Percentiles rank a stretch among this genome's conserved stretches.
These are phyloP conservation scores for Tillandsia fasciculata DNA, from an alignment of 176 grass and related monocot species.

Conservation along the genomic window DNA sequence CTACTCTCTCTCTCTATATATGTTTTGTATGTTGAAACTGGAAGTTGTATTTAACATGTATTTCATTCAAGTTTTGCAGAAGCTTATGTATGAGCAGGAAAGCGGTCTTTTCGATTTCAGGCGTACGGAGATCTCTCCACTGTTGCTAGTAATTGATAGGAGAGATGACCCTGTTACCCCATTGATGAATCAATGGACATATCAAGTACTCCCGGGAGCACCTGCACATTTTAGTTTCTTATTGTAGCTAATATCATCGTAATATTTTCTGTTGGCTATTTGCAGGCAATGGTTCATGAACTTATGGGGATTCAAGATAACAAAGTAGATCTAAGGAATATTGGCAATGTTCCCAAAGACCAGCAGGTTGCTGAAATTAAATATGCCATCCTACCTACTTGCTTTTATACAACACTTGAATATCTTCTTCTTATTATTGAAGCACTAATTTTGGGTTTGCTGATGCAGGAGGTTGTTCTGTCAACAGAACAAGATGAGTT, in stretches of 20 bases:
- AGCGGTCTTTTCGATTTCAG: conserved; percentile 94
- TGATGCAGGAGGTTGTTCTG: conserved; percentile 79
- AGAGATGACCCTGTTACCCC: conserved; percentile 96
- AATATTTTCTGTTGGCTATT: not conserved
- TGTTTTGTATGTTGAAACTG: not conserved
- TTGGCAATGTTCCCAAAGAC: conserved; percentile 75
- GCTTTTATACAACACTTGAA: conserved; percentile 12
- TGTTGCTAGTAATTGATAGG: conserved; percentile 81
- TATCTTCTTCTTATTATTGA: conserved; percentile 13
- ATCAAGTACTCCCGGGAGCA: conserved; percentile 52
- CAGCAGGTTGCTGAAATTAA: conserved; percentile 55
- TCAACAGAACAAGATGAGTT: conserved; percentile 89
- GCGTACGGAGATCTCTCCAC: conserved; percentile 79
- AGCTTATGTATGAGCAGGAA: conserved; percentile 97
- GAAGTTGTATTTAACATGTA: conserved; percentile 12
- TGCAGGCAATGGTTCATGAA: conserved; percentile 91
- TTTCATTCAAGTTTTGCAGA: conserved; percentile 51
- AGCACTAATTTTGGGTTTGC: conserved; percentile 28
- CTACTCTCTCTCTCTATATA: not conserved
- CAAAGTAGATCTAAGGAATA: conserved; percentile 71
- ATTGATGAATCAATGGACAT: conserved; percentile 97
- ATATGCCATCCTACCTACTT: not conserved
- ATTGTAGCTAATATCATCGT: not conserved
- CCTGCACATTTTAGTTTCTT: not conserved
- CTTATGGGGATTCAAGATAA: conserved; percentile 91